Evolutionary conservation across 441 rosid species (phyloP).

Genomic region (Viola pubescens): DNA sequence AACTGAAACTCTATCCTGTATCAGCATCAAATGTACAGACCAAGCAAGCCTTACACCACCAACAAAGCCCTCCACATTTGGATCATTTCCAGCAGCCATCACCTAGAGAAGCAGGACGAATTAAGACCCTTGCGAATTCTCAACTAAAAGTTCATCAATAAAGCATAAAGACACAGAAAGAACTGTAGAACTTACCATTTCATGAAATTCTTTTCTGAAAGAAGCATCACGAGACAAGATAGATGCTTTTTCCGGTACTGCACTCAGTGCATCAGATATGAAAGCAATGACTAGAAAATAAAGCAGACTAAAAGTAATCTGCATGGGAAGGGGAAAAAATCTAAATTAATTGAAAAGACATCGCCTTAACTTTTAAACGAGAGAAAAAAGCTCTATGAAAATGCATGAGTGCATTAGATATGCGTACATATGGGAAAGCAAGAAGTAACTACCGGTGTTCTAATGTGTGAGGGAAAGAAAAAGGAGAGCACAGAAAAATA

Average conservation of each 20-base stretch:
- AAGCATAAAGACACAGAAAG: constrained; percentile 14
- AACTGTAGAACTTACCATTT: constrained; percentile 54
- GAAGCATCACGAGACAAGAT: constrained; percentile 70
- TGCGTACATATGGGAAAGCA: background rate
- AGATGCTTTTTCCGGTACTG: constrained; percentile 70
- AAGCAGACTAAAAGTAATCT: constrained; percentile 78
- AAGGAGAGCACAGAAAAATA: background rate
- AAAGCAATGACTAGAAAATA: constrained; percentile 75
- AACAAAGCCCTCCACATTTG: constrained; percentile 59
- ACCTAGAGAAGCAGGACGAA: constrained; percentile 45
- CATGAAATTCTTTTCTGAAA: constrained; percentile 80
- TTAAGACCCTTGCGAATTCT: constrained; percentile 12
- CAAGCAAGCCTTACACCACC: constrained; percentile 86
- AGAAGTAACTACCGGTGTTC: background rate
- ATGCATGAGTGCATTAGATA: too few relatives aligned
- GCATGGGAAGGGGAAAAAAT: constrained; percentile 24
- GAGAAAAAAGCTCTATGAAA: too few relatives aligned
- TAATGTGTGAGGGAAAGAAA: background rate
- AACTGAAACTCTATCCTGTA: constrained; percentile 51
- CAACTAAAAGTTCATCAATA: constrained; percentile 16
- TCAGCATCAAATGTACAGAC: constrained; percentile 83
- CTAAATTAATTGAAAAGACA: too few relatives aligned
- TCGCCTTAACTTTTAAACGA: too few relatives aligned
- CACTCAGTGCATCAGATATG: constrained; percentile 83
- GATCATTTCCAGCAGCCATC: constrained; percentile 55